Evolutionary conservation across 2,329 filamentous ascomycete genomes (phyloP).

Genomic region (Hypoxylon sp.): DNA sequence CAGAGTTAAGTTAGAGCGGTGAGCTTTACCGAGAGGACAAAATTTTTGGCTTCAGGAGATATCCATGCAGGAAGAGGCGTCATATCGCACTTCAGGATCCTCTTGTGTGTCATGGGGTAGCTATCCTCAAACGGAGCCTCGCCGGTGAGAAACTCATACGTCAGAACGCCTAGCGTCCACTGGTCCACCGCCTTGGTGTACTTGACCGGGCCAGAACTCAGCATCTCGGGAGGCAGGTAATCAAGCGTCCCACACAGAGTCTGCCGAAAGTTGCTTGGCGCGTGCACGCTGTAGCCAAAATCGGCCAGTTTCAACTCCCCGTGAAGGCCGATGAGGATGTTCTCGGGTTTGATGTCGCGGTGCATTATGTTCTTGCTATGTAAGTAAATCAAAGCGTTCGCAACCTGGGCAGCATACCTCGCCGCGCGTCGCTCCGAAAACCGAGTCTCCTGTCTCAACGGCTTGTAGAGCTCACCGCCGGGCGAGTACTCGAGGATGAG

Average conservation of each 20-base stretch:
- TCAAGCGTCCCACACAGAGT: conserved; percentile 85
- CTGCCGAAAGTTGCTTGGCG: conserved; percentile 83
- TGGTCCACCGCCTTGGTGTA: conserved; percentile 96
- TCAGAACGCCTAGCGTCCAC: conserved; percentile 93
- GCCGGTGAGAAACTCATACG: conserved; percentile 94
- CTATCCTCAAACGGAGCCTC: conserved; percentile 97
- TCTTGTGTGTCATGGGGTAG: conserved; percentile 89
- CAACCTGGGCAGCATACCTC: conserved; percentile 90
- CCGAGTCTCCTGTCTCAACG: conserved; percentile 79
- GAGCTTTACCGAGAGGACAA: background rate
- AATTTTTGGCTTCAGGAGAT: background rate
- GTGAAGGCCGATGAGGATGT: conserved; percentile 93
- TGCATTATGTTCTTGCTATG: conserved; percentile 98
- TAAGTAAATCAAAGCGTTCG: conserved; percentile 87
- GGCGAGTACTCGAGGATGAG: conserved; percentile 87
- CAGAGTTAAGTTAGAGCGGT: background rate
- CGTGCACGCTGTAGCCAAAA: conserved; percentile 98
- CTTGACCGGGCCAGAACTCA: conserved; percentile 62
- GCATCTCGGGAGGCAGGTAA: conserved; percentile 98
- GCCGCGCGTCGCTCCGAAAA: conserved; percentile 89
- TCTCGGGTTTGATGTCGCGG: conserved; percentile 96
- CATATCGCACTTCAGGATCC: conserved; percentile 92
- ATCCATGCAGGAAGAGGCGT: conserved; percentile 49
- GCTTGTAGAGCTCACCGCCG: conserved; percentile 88
- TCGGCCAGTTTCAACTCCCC: conserved; percentile 98